phyloP scores from a whole-genome alignment of 495 filamentous ascomycete genomes.

The Penicillium coprophilum region DNA sequence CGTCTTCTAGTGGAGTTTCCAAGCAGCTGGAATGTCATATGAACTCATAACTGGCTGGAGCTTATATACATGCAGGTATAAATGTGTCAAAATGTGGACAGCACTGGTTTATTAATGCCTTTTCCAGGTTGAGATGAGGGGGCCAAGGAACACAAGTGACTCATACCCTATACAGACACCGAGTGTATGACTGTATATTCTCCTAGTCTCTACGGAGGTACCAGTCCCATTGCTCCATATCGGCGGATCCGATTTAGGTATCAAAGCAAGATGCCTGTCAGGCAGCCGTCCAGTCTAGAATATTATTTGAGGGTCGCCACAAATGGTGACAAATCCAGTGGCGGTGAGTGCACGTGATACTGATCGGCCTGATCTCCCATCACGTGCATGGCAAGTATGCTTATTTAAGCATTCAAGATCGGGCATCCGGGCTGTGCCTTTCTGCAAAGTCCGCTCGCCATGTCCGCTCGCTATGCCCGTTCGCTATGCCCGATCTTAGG shows the following conservation, averaged over 20 bases:
- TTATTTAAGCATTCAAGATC: slow-evolving; percentile 4
- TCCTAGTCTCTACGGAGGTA: not conserved
- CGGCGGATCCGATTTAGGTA: slow-evolving; percentile 11
- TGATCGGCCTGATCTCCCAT: not conserved
- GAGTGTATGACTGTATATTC: slow-evolving; percentile 3
- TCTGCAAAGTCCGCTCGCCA: slow-evolving; percentile 6
- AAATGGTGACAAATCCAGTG: slow-evolving; percentile 8
- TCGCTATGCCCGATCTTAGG: slow-evolving; percentile 13
- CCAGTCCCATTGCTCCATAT: slow-evolving; percentile 1
- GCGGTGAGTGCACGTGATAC: slow-evolving; percentile 7
- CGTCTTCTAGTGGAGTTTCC: slow-evolving; percentile 14
- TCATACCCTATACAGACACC: slow-evolving; percentile 4
- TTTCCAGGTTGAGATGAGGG: not conserved
- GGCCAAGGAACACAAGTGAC: slow-evolving; percentile 11
- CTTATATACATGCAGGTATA: slow-evolving; percentile 16
- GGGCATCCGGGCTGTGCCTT: slow-evolving; percentile 4
- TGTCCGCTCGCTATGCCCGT: slow-evolving; percentile 1
- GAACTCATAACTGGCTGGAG: slow-evolving; percentile 7
- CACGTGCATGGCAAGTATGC: not conserved
- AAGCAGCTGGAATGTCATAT: slow-evolving; percentile 8
- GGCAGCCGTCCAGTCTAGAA: slow-evolving; percentile 5
- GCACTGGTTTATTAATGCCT: slow-evolving; percentile 4
- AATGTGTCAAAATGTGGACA: slow-evolving; percentile 8
- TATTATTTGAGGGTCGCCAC: slow-evolving; percentile 3
- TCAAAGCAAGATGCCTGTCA: slow-evolving; percentile 9